phyloP scores from a whole-genome alignment of 352 stramenopile species.

The Globisporangium iwayamae region DNA sequence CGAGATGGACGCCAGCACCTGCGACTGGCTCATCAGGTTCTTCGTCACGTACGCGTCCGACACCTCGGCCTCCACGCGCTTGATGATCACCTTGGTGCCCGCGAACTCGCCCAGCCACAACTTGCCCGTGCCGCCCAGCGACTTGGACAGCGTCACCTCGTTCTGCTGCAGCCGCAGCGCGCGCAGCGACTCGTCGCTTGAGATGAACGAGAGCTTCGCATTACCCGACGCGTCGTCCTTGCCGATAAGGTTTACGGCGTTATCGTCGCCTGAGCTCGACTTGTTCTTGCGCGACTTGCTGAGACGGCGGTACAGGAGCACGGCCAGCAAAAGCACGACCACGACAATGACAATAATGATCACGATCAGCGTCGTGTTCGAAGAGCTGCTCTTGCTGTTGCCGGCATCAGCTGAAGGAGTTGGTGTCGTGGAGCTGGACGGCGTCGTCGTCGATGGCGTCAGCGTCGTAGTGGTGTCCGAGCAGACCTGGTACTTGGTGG shows the following conservation, averaged over 20 bases:
- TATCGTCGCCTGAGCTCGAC: constrained; percentile 14
- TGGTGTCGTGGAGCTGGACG: background rate
- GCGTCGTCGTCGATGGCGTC: background rate
- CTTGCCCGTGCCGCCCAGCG: constrained; percentile 34
- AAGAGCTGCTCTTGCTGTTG: background rate
- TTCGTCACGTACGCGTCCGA: constrained; percentile 54
- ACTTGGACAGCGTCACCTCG: constrained; percentile 58
- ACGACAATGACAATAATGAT: constrained; percentile 47
- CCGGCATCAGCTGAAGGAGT: background rate
- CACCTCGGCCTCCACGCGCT: constrained; percentile 60
- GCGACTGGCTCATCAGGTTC: constrained; percentile 31
- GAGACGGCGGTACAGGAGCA: constrained; percentile 29
- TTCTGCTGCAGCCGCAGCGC: constrained; percentile 45
- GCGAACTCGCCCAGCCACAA: constrained; percentile 29
- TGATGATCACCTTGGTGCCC: constrained; percentile 49
- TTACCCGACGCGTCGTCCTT: constrained; percentile 42
- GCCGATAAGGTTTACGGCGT: constrained; percentile 41
- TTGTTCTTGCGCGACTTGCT: constrained; percentile 24
- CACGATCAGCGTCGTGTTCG: constrained; percentile 38
- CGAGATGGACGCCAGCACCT: constrained; percentile 5
- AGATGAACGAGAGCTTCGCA: constrained; percentile 48
- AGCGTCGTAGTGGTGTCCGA: background rate
- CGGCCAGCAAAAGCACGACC: constrained; percentile 32
- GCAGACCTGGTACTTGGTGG: background rate
- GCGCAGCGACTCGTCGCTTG: constrained; percentile 57